Percentiles rank a stretch among this genome's conserved stretches.
phyloP scores from a whole-genome alignment of 768 basidiomycete genomes.

The Suillus cothurnatus region DNA sequence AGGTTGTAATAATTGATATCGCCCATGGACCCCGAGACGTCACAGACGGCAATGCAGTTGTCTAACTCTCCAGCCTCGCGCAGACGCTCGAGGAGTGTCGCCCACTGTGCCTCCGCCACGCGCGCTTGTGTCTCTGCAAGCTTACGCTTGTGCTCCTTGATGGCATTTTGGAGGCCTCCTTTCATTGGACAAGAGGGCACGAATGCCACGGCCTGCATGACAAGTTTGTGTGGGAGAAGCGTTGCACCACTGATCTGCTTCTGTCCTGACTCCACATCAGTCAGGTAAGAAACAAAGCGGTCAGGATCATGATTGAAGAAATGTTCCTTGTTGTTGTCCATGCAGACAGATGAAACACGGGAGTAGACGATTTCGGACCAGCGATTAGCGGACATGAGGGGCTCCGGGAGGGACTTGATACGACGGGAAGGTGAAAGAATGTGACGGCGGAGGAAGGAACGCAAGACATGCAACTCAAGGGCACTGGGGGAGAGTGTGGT shows the following conservation, averaged over 20 bases:
- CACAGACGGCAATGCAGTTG: conserved; percentile 67
- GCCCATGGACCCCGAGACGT: conserved; percentile 79
- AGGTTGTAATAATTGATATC: conserved; percentile 4
- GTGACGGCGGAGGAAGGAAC: conserved; percentile 60
- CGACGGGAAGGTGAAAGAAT: conserved; percentile 59
- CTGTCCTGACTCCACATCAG: conserved; percentile 56
- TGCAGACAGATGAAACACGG: conserved; percentile 62
- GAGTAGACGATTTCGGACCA: conserved; percentile 61
- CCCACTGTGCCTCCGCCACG: conserved; percentile 70
- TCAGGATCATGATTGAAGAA: conserved; percentile 62
- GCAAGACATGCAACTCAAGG: conserved; percentile 44
- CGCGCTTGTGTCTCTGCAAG: conserved; percentile 39
- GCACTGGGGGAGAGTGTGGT: conserved; percentile 34
- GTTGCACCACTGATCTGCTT: conserved; percentile 65
- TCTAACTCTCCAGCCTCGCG: conserved; percentile 58
- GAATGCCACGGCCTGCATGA: conserved; percentile 38
- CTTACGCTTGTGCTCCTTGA: conserved; percentile 31
- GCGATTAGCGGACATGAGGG: conserved; percentile 59
- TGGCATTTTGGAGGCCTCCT: conserved; percentile 1
- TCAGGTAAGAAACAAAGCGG: conserved; percentile 61
- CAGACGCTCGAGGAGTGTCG: conserved; percentile 53
- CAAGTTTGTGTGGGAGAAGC: conserved; percentile 64
- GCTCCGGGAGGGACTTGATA: conserved; percentile 50
- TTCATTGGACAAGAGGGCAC: neutral
- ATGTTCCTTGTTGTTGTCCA: conserved; percentile 54